Percentiles rank a stretch among this genome's conserved stretches.
These are phyloP conservation scores for Nyctanthes arbortristis DNA, from an alignment of 257 asterid genomes.

Conservation along the genomic window DNA sequence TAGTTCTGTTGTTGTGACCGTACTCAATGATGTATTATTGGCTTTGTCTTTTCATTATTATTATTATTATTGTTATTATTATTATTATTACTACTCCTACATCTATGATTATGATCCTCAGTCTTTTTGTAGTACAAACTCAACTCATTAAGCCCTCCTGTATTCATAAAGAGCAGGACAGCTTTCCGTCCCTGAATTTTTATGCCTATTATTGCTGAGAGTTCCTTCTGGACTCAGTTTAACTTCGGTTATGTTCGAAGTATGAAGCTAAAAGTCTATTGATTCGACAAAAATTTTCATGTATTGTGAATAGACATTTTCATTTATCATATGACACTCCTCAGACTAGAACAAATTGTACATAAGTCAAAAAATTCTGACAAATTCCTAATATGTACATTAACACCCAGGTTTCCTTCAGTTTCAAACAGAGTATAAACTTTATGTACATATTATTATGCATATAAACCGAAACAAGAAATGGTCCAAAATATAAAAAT, in stretches of 20 bases:
- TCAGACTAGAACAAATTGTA: no score
- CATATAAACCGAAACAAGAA: background rate
- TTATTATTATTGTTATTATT: no score
- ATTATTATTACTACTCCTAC: background rate
- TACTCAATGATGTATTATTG: background rate
- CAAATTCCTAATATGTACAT: no score
- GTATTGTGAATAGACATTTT: no score
- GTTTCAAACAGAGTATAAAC: background rate
- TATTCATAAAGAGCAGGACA: background rate
- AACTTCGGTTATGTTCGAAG: background rate
- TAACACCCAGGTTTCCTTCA: no score
- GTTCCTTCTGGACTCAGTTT: background rate
- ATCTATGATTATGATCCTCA: background rate
- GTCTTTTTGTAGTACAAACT: background rate
- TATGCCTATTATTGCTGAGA: no score
- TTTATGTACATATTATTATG: background rate
- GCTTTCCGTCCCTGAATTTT: no score
- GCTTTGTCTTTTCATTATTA: background rate
- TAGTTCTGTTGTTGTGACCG: background rate
- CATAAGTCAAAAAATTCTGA: no score
- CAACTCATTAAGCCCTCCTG: background rate
- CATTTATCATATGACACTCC: no score
- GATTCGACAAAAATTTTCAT: background rate
- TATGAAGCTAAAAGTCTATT: background rate
- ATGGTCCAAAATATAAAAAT: constrained; percentile 20